Conservation (phyloP, 176 grass and related monocot genomes). For the Aegilops bicornis region DNA sequence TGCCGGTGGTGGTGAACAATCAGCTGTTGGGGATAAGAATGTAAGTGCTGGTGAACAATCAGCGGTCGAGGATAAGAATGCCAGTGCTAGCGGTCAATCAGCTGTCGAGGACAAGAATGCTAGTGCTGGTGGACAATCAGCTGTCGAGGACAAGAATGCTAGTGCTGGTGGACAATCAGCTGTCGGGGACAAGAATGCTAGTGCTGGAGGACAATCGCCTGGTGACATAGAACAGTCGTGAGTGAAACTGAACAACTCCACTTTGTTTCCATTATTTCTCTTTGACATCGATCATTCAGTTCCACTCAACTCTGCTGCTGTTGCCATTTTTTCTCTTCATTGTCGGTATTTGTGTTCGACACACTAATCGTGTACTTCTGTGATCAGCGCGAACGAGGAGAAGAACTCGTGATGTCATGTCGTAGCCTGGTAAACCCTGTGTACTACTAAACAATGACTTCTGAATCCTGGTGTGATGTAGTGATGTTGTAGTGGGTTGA, state of each 20-base stretch:
- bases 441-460: neutral
- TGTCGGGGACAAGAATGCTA: neutral
- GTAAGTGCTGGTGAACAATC: neutral
- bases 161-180: neutral
- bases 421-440: neutral
- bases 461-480: neutral
- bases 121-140: neutral
- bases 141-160: neutral
- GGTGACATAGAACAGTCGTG: neutral
- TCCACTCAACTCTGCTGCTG: neutral
- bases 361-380: neutral
- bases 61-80: neutral
- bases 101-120: neutral
- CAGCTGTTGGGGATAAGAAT: neutral
- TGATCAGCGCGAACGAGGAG: conserved; percentile 24
- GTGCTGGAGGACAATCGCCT: neutral
- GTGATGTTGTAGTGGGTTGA: neutral
- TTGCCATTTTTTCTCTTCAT: neutral
- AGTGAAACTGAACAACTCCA: neutral
- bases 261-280: neutral
- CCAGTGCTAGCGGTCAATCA: neutral
- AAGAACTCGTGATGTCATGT: conserved; percentile 25
- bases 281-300: neutral
- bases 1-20: neutral
- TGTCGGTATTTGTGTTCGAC: neutral